Percentiles rank a stretch among this genome's conserved stretches.
Evolutionary conservation across 805 yeast genomes (phyloP).

Genomic region (Blastobotrys robertii): DNA sequence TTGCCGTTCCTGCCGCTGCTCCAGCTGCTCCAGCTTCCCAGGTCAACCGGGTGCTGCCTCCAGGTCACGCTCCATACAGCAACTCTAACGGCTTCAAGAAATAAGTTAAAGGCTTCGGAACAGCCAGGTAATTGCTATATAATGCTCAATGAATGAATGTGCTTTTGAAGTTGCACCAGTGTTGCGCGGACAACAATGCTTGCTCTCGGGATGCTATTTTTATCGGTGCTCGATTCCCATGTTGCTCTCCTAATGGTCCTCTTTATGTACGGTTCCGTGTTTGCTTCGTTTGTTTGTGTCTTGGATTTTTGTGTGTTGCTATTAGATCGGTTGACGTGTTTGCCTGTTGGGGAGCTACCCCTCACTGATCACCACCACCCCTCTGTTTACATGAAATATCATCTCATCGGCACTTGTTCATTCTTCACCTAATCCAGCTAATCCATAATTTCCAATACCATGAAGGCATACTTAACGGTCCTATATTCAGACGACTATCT

Average conservation of each 20-base stretch:
- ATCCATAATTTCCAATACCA: too few relatives aligned
- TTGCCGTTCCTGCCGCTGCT: neutral
- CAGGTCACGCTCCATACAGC: slow-evolving; percentile 4
- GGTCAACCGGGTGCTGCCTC: slow-evolving; percentile 2
- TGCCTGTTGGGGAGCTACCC: too few relatives aligned
- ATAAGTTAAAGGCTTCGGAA: neutral
- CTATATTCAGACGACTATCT: slow-evolving; percentile 36
- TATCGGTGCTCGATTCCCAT: too few relatives aligned
- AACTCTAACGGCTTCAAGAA: neutral
- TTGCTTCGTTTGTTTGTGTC: neutral
- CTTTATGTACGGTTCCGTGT: too few relatives aligned
- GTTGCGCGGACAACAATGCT: too few relatives aligned
- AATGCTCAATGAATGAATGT: neutral
- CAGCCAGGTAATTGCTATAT: neutral
- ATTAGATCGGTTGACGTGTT: neutral
- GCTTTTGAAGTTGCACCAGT: too few relatives aligned
- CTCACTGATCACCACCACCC: too few relatives aligned
- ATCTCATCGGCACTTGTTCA: too few relatives aligned
- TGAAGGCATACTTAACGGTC: slow-evolving; percentile 34
- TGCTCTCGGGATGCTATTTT: too few relatives aligned
- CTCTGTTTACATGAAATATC: too few relatives aligned
- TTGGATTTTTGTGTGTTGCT: neutral
- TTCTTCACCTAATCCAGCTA: too few relatives aligned
- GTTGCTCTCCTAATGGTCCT: too few relatives aligned
- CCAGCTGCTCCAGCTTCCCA: slow-evolving; percentile 3